A percentile compares a stretch with the other conserved stretches of the same genome.
phyloP scores from a whole-genome alignment of 106 monocot genomes.

The Acorus calamus region DNA sequence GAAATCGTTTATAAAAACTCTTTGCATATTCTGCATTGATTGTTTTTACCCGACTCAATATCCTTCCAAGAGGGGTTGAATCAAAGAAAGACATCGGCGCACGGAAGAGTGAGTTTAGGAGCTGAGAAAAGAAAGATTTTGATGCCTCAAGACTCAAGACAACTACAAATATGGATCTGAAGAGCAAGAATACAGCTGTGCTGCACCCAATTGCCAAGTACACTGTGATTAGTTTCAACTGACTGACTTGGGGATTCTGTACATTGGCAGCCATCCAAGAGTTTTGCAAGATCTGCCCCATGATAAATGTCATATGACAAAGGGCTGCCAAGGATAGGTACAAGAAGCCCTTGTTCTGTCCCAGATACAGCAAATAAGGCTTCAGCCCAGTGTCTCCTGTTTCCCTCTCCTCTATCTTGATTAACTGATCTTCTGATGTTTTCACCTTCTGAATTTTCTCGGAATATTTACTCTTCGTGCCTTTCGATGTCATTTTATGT shows the following conservation, averaged over 20 bases:
- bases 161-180: slow-evolving; percentile 55
- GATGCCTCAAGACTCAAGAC: slow-evolving; percentile 66
- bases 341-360: slow-evolving; percentile 74
- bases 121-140: slow-evolving; percentile 73
- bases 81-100: slow-evolving; percentile 95
- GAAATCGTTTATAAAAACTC: no score
- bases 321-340: slow-evolving; percentile 31
- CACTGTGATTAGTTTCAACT: slow-evolving; percentile 47
- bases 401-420: slow-evolving; percentile 91
- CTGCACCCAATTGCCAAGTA: slow-evolving; percentile 65
- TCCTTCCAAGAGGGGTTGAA: slow-evolving; percentile 90
- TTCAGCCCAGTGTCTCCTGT: slow-evolving; percentile 63
- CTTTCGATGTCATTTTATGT: slow-evolving; percentile 12
- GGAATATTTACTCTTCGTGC: slow-evolving; percentile 9
- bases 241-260: slow-evolving; percentile 61
- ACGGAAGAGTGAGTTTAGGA: slow-evolving; percentile 71
- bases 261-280: slow-evolving; percentile 98
- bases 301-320: slow-evolving; percentile 54
- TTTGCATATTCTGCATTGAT: no score
- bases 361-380: slow-evolving; percentile 70
- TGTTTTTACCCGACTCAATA: slow-evolving; percentile 68
- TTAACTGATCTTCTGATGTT: slow-evolving; percentile 44
- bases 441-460: slow-evolving; percentile 10
- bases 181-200: slow-evolving; percentile 42
- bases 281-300: slow-evolving; percentile 79